Evolutionary conservation across 805 yeast species (phyloP).

Genomic region (Wickerhamomyces queroliae): DNA sequence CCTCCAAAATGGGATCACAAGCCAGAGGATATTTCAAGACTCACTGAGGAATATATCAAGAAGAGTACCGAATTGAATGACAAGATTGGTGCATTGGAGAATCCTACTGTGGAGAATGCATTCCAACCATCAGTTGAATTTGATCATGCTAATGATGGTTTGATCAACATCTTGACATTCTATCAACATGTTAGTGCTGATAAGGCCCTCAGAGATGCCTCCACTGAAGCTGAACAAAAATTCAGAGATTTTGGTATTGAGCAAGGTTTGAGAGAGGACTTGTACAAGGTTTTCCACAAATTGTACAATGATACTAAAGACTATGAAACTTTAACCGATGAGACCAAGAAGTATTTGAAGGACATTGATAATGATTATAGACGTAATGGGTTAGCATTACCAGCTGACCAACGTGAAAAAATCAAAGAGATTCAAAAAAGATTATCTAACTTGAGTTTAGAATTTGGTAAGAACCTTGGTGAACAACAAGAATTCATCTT

Average conservation of each 20-base stretch:
- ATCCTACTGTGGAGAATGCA: slow-evolving; percentile 51
- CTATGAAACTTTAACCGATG: slow-evolving; percentile 35
- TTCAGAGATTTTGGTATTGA: slow-evolving; percentile 58
- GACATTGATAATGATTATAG: slow-evolving; percentile 52
- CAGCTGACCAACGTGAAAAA: slow-evolving; percentile 46
- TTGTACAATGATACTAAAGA: slow-evolving; percentile 37
- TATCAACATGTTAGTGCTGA: slow-evolving; percentile 67
- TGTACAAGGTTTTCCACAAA: slow-evolving; percentile 51
- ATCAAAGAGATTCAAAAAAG: slow-evolving; percentile 54
- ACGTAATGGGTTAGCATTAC: slow-evolving; percentile 64
- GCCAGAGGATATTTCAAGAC: slow-evolving; percentile 38
- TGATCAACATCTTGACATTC: slow-evolving; percentile 52
- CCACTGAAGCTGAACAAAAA: slow-evolving; percentile 54
- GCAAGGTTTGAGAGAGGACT: slow-evolving; percentile 58
- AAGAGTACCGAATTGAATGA: slow-evolving; percentile 45
- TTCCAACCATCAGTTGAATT: slow-evolving; percentile 46
- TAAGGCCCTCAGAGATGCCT: slow-evolving; percentile 65
- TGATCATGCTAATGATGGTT: slow-evolving; percentile 42
- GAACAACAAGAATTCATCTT: slow-evolving; percentile 59
- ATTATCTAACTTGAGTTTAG: slow-evolving; percentile 49
- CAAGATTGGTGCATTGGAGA: slow-evolving; percentile 38
- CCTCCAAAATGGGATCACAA: slow-evolving; percentile 56
- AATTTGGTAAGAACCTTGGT: slow-evolving; percentile 60
- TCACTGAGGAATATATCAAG: slow-evolving; percentile 39
- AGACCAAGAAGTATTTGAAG: slow-evolving; percentile 49